Evolutionary conservation across 2,329 filamentous ascomycete species (phyloP).

Genomic region (Nothomitra cinnamomea): DNA sequence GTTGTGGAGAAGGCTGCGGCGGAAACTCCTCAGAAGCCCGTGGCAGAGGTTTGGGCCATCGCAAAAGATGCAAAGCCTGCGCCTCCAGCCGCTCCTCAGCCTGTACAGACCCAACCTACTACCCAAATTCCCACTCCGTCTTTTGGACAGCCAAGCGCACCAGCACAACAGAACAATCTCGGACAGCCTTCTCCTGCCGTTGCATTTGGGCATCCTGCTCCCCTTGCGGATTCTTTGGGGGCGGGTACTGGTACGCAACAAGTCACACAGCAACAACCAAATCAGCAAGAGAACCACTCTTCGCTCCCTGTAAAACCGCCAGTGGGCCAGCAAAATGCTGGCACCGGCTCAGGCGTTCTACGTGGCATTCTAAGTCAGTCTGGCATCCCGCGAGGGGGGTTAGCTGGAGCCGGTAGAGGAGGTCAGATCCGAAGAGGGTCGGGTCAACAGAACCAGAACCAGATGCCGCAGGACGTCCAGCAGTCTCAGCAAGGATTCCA

Average conservation of each 20-base stretch:
- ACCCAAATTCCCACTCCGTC: slow-evolving; percentile 15
- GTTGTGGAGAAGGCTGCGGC: slow-evolving; percentile 66
- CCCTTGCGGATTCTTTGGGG: neutral
- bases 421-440: slow-evolving; percentile 17
- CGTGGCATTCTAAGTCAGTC: slow-evolving; percentile 23
- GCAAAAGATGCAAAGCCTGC: slow-evolving; percentile 49
- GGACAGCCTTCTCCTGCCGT: neutral
- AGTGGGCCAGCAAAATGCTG: slow-evolving; percentile 13
- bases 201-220: neutral
- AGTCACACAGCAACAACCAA: slow-evolving; percentile 10
- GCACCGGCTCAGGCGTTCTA: slow-evolving; percentile 25
- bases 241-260: neutral
- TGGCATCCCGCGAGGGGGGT: slow-evolving; percentile 25
- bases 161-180: neutral
- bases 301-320: slow-evolving; percentile 13
- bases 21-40: slow-evolving; percentile 72
- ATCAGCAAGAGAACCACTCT: slow-evolving; percentile 12
- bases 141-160: neutral
- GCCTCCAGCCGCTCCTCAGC: slow-evolving; percentile 18
- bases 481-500: slow-evolving; percentile 18
- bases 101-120: slow-evolving; percentile 10
- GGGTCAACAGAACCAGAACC: slow-evolving; percentile 16
- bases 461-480: slow-evolving; percentile 13
- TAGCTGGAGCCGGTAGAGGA: slow-evolving; percentile 23
- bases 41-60: slow-evolving; percentile 72